A percentile compares a stretch with the other conserved stretches of the same genome.
These are phyloP conservation scores for Plasmodium vinckei DNA, from an alignment of 169 alveolate species.

Conservation along the genomic window DNA sequence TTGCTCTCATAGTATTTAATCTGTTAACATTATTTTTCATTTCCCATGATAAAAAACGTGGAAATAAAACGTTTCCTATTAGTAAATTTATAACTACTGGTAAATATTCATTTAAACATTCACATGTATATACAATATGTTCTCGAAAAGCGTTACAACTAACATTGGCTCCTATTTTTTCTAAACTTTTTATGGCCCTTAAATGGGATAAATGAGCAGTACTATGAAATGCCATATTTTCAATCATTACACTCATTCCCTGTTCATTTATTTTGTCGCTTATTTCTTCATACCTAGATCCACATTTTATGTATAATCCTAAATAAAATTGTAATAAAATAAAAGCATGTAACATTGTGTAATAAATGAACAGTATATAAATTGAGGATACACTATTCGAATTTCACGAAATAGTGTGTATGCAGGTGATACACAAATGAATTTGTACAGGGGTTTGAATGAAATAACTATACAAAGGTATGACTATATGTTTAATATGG, in stretches of 20 bases:
- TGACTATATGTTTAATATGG: no score
- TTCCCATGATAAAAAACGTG: slow-evolving; percentile 90
- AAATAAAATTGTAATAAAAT: slow-evolving; percentile 13
- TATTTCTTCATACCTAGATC: slow-evolving; percentile 87
- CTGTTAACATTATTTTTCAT: slow-evolving; percentile 84
- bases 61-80: slow-evolving; percentile 91
- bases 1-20: slow-evolving; percentile 77
- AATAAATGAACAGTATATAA: no score
- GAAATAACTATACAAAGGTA: no score
- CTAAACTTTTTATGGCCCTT: slow-evolving; percentile 89
- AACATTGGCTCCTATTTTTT: slow-evolving; percentile 89
- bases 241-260: slow-evolving; percentile 91
- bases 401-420: no score
- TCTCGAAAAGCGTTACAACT: slow-evolving; percentile 84
- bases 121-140: slow-evolving; percentile 86
- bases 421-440: no score
- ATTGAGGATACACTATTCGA: no score
- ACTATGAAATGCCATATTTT: slow-evolving; percentile 89
- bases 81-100: slow-evolving; percentile 88
- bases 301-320: slow-evolving; percentile 89
- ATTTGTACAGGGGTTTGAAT: no score
- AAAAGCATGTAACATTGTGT: no score
- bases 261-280: slow-evolving; percentile 76
- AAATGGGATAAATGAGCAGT: slow-evolving; percentile 91
- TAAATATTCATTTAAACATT: slow-evolving; percentile 86